These are phyloP conservation scores for Dacryopinax primogenitus DNA, from an alignment of 768 basidiomycete species.

Conservation along the genomic window DNA sequence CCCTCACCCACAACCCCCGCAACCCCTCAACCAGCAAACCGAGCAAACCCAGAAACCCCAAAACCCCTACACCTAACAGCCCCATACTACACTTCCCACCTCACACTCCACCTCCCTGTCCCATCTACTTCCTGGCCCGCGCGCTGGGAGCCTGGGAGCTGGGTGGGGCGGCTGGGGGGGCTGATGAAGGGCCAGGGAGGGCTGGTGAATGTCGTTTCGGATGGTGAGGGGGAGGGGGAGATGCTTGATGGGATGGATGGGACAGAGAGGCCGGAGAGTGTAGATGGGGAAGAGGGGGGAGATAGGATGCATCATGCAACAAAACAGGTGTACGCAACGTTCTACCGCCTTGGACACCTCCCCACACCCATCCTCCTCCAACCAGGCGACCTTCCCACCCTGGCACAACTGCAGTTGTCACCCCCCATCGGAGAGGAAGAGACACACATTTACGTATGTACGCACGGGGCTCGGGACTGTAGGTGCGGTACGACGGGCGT, in stretches of 20 bases:
- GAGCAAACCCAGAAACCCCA: no score
- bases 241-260: no score
- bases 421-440: not conserved
- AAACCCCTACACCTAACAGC: conserved; percentile 10
- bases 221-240: conserved; percentile 14
- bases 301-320: no score
- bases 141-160: conserved; percentile 18
- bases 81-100: conserved; percentile 12
- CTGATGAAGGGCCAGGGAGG: not conserved
- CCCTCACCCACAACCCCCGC: no score
- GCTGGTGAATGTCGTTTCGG: not conserved
- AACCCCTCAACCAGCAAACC: no score
- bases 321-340: conserved; percentile 17
- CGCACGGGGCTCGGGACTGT: conserved; percentile 23
- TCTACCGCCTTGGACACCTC: conserved; percentile 17
- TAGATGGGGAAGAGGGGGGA: conserved; percentile 10
- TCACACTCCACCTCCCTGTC: conserved; percentile 19
- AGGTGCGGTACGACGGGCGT: conserved; percentile 22
- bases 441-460: conserved; percentile 22
- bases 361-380: conserved; percentile 8
- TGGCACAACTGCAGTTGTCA: not conserved
- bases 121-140: conserved; percentile 16
- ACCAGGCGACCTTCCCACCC: not conserved
- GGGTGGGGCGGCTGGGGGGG: conserved; percentile 13
- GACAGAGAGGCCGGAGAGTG: no score